phyloP scores from a whole-genome alignment of 176 grass and related monocot species.

The Canna indica region DNA sequence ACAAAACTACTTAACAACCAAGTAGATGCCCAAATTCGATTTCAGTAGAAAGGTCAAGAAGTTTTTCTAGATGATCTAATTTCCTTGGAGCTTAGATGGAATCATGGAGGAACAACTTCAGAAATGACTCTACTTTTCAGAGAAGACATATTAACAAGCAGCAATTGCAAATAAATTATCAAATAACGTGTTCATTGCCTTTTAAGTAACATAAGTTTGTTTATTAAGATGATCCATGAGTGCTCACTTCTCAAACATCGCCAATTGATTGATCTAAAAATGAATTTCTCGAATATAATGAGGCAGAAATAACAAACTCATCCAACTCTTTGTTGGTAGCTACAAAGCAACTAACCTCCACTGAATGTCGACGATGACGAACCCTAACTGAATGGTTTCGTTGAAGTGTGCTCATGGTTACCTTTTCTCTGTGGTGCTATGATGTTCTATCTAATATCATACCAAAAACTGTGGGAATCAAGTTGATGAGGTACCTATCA shows the following conservation, averaged over 20 bases:
- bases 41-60: not conserved
- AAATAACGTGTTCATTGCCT: no score
- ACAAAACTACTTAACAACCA: not conserved
- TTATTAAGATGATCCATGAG: no score
- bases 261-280: not conserved
- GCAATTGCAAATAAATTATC: no score
- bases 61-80: no score
- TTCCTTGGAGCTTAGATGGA: no score
- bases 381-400: constrained; percentile 31
- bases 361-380: constrained; percentile 35
- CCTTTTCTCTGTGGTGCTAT: constrained; percentile 17
- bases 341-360: constrained; percentile 21
- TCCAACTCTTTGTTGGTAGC: not conserved
- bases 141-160: no score
- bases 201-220: no score
- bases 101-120: no score
- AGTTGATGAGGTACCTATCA: not conserved
- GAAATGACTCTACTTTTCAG: no score
- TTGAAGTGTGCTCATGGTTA: constrained; percentile 22
- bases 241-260: no score
- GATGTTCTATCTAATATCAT: not conserved
- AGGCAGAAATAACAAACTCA: not conserved
- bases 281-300: not conserved
- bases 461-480: not conserved
- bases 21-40: not conserved